A percentile compares a stretch with the other conserved stretches of the same genome.
Conservation (phyloP, 2,329 filamentous ascomycete genomes). For the Neurospora sp. region DNA sequence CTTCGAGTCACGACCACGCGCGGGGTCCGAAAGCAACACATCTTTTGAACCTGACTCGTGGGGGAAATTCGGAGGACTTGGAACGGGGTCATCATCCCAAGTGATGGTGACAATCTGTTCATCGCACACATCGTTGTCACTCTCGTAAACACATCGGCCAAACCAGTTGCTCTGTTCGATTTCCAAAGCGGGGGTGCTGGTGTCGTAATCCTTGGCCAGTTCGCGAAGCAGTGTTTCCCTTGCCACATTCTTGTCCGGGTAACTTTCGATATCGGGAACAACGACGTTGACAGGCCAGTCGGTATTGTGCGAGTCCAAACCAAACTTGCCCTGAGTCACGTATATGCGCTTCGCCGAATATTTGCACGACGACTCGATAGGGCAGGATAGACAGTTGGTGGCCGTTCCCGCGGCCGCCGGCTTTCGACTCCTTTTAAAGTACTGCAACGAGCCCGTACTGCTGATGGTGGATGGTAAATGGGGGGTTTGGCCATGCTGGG, state of each 20-base stretch:
- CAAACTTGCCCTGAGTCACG: slow-evolving; percentile 49
- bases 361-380: slow-evolving; percentile 63
- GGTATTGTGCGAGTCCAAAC: slow-evolving; percentile 54
- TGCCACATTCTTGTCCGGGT: slow-evolving; percentile 36
- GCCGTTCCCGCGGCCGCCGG: slow-evolving; percentile 62
- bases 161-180: slow-evolving; percentile 60
- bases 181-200: slow-evolving; percentile 35
- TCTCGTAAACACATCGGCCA: slow-evolving; percentile 89
- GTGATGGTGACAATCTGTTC: slow-evolving; percentile 82
- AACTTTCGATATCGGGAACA: slow-evolving; percentile 84
- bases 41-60: slow-evolving; percentile 6
- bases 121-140: slow-evolving; percentile 88
- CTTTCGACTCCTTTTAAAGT: slow-evolving; percentile 68
- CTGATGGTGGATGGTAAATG: slow-evolving; percentile 70
- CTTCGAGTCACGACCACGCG: slow-evolving; percentile 55
- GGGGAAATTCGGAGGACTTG: slow-evolving; percentile 9
- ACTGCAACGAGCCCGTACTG: slow-evolving; percentile 66
- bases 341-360: slow-evolving; percentile 85
- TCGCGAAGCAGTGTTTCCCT: slow-evolving; percentile 29
- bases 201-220: slow-evolving; percentile 42
- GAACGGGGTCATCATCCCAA: slow-evolving; percentile 64
- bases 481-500: slow-evolving; percentile 31
- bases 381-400: slow-evolving; percentile 81
- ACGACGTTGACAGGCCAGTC: slow-evolving; percentile 83
- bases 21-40: slow-evolving; percentile 11